Percentiles rank a stretch among this genome's conserved stretches.
Conservation (phyloP, 768 basidiomycete genomes). For the Boletellus ananas region DNA sequence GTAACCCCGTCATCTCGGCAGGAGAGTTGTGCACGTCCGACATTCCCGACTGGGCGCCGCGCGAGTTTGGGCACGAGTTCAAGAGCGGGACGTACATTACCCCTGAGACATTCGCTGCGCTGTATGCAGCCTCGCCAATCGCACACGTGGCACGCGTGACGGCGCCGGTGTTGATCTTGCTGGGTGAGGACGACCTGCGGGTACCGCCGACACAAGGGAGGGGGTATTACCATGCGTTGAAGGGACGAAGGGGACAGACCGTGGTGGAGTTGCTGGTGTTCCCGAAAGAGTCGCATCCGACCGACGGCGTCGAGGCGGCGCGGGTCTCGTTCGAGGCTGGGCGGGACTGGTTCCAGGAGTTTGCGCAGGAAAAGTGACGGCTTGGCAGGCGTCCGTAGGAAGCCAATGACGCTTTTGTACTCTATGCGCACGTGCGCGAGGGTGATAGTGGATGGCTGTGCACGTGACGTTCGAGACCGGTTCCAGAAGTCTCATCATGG, state of each 20-base stretch:
- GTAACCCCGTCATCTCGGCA: constrained; percentile 66
- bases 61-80: constrained; percentile 38
- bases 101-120: constrained; percentile 39
- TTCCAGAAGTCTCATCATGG: too few relatives aligned
- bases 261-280: constrained; percentile 59
- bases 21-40: constrained; percentile 56
- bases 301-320: constrained; percentile 62
- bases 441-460: too few relatives aligned
- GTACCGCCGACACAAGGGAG: constrained; percentile 61
- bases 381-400: too few relatives aligned
- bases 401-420: neutral
- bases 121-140: constrained; percentile 56
- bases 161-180: constrained; percentile 51
- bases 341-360: constrained; percentile 45
- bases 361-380: constrained; percentile 4
- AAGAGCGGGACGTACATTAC: constrained; percentile 38
- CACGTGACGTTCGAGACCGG: too few relatives aligned
- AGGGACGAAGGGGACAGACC: constrained; percentile 31
- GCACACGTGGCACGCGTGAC: constrained; percentile 46
- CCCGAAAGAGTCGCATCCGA: constrained; percentile 56
- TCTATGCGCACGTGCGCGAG: too few relatives aligned
- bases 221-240: constrained; percentile 64
- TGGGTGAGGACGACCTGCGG: constrained; percentile 59
- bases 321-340: constrained; percentile 50
- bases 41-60: constrained; percentile 65